Percentiles rank a stretch among this genome's conserved stretches.
Conservation (phyloP, 1,284 basidiomycete species). For the Meripilus lineatus region DNA sequence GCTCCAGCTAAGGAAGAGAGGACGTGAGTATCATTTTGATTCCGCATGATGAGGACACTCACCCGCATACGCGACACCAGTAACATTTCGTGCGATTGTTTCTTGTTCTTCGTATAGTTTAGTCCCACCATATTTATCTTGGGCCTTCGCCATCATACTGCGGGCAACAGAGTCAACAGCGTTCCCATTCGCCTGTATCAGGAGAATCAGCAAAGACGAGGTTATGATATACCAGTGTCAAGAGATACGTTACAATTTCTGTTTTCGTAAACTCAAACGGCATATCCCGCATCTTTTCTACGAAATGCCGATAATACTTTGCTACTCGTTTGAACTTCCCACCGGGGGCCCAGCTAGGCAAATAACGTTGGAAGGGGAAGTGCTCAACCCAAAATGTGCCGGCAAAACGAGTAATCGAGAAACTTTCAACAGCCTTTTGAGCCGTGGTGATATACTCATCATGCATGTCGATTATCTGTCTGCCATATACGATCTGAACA, state of each 20-base stretch:
- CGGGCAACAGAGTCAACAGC: neutral
- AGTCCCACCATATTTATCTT: neutral
- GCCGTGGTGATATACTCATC: conserved; percentile 13
- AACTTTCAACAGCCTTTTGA: conserved; percentile 9
- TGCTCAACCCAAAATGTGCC: conserved; percentile 15
- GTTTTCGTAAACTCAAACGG: too few relatives aligned
- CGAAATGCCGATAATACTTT: neutral
- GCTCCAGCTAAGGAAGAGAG: neutral
- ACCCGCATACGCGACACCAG: conserved; percentile 4
- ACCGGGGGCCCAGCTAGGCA: conserved; percentile 24
- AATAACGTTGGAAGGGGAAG: conserved; percentile 15
- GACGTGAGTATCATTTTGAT: too few relatives aligned
- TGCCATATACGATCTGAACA: conserved; percentile 16
- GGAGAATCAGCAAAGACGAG: too few relatives aligned
- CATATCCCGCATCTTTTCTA: neutral
- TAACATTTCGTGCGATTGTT: conserved; percentile 3
- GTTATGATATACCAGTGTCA: too few relatives aligned
- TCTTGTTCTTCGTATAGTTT: neutral
- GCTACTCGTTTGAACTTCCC: neutral
- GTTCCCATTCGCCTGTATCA: neutral
- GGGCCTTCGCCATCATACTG: neutral
- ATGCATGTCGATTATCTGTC: conserved; percentile 6
- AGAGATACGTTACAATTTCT: too few relatives aligned
- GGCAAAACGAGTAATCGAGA: conserved; percentile 9
- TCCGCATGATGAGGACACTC: neutral